A percentile compares a stretch with the other conserved stretches of the same genome.
Conservation (phyloP, 1,139 yeast species). For the Fermentozyma sake region DNA sequence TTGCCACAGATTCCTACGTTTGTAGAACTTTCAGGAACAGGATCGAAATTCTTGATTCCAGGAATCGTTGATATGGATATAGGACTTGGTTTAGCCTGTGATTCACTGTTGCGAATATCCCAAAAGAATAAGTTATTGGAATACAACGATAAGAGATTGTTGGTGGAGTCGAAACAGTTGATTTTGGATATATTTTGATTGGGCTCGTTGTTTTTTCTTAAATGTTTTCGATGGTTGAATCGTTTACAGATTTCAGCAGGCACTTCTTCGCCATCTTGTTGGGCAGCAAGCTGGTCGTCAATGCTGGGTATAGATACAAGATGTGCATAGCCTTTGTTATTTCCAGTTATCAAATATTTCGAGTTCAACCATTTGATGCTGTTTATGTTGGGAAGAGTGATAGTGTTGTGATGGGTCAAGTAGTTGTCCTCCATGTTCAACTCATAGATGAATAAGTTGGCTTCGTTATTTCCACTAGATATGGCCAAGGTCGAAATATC, state of each 20-base stretch:
- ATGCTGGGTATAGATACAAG: conserved; percentile 55
- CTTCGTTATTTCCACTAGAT: conserved; percentile 50
- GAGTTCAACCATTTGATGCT: conserved; percentile 58
- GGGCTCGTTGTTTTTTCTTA: conserved; percentile 26
- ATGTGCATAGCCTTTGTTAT: conserved; percentile 65
- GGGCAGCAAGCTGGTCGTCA: too few species aligned
- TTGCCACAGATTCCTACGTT: conserved; percentile 58
- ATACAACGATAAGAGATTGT: conserved; percentile 49
- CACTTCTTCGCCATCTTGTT: conserved; percentile 29
- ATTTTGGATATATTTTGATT: conserved; percentile 22
- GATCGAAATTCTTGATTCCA: conserved; percentile 52
- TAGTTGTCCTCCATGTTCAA: conserved; percentile 39
- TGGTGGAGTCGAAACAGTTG: conserved; percentile 17
- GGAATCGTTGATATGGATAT: conserved; percentile 47
- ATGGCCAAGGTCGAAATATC: conserved; percentile 50
- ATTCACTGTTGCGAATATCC: conserved; percentile 59
- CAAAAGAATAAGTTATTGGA: conserved; percentile 64
- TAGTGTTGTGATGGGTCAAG: conserved; percentile 71
- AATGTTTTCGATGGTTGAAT: conserved; percentile 67
- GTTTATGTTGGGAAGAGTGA: conserved; percentile 64
- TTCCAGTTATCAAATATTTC: conserved; percentile 57
- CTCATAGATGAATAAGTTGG: conserved; percentile 64
- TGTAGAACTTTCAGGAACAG: conserved; percentile 31
- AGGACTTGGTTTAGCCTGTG: conserved; percentile 40
- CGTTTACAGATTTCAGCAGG: conserved; percentile 72